Percentiles rank a stretch among this genome's conserved stretches.
phyloP scores from a whole-genome alignment of 169 alveolate species.

The Pseudocohnilembus persalinus region DNA sequence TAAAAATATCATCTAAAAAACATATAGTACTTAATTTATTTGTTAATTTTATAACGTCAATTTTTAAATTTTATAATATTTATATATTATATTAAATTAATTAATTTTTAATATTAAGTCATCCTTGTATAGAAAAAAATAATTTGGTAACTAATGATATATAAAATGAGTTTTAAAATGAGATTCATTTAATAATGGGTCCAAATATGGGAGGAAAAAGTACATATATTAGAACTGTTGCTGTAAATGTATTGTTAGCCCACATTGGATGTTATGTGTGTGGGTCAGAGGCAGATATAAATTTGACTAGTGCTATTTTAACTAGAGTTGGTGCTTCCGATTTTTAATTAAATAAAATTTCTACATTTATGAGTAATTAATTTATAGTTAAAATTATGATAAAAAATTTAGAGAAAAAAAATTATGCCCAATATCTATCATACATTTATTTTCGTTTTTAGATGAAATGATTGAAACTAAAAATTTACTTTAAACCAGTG shows the following conservation, averaged over 20 bases:
- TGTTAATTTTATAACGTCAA: no score
- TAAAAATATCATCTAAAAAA: conserved; percentile 24
- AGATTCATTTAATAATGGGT: conserved; percentile 94
- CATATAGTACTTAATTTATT: no score
- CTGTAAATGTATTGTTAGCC: conserved; percentile 81
- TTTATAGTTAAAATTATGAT: no score
- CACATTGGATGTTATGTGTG: conserved; percentile 97
- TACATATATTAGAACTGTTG: conserved; percentile 94
- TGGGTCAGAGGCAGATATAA: conserved; percentile 89
- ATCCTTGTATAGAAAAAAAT: conserved; percentile 78
- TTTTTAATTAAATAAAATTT: conserved; percentile 91
- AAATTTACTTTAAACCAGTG: conserved; percentile 91
- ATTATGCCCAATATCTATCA: no score
- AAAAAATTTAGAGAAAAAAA: no score
- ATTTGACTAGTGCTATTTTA: conserved; percentile 91
- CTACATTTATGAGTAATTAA: conserved; percentile 95
- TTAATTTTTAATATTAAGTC: conserved; percentile 64
- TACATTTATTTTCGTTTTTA: no score
- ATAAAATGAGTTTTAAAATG: conserved; percentile 63
- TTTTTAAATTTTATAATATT: no score
- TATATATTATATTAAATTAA: no score
- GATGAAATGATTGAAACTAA: conserved; percentile 96
- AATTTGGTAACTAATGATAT: conserved; percentile 60
- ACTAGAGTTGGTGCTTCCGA: conserved; percentile 98
- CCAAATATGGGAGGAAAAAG: conserved; percentile 99